phyloP scores from a whole-genome alignment of 1,284 basidiomycete genomes.

The Acaromyces ingoldii region DNA sequence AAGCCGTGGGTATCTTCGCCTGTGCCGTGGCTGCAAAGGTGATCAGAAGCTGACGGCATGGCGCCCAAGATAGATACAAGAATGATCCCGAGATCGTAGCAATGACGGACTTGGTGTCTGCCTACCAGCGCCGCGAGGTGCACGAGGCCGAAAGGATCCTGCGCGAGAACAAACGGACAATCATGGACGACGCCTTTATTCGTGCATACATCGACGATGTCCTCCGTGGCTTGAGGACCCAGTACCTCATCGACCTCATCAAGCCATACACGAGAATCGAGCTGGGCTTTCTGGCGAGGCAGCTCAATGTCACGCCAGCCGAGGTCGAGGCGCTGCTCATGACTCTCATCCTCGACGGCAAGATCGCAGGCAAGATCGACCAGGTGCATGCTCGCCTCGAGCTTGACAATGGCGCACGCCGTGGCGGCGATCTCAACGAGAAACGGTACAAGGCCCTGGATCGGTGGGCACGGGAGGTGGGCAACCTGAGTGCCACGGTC shows the following conservation, averaged over 20 bases:
- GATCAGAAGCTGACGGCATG: neutral
- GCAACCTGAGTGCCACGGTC: slow-evolving; percentile 62
- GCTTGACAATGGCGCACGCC: slow-evolving; percentile 59
- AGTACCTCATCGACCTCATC: slow-evolving; percentile 95
- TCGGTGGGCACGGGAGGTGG: slow-evolving; percentile 73
- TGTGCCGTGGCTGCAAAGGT: neutral
- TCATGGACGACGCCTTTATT: slow-evolving; percentile 93
- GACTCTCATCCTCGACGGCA: slow-evolving; percentile 87
- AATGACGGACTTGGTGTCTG: slow-evolving; percentile 93
- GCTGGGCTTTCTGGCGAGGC: slow-evolving; percentile 81
- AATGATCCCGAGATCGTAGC: slow-evolving; percentile 92
- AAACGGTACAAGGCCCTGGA: slow-evolving; percentile 75
- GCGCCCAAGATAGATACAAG: slow-evolving; percentile 67
- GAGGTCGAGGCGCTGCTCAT: slow-evolving; percentile 92
- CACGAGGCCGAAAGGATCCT: slow-evolving; percentile 93
- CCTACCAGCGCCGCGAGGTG: slow-evolving; percentile 92
- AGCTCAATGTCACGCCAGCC: slow-evolving; percentile 78
- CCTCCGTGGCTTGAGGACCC: slow-evolving; percentile 81
- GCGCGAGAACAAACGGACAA: slow-evolving; percentile 82
- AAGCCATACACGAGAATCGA: slow-evolving; percentile 93
- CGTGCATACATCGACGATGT: slow-evolving; percentile 89
- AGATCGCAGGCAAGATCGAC: slow-evolving; percentile 90
- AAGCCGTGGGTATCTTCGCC: slow-evolving; percentile 72
- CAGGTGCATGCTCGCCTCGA: slow-evolving; percentile 88
- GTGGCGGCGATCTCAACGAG: slow-evolving; percentile 73